Base-by-base conservation (phyloP, 2,329 filamentous ascomycete species). In the Sordariomycetes sp. region DNA sequence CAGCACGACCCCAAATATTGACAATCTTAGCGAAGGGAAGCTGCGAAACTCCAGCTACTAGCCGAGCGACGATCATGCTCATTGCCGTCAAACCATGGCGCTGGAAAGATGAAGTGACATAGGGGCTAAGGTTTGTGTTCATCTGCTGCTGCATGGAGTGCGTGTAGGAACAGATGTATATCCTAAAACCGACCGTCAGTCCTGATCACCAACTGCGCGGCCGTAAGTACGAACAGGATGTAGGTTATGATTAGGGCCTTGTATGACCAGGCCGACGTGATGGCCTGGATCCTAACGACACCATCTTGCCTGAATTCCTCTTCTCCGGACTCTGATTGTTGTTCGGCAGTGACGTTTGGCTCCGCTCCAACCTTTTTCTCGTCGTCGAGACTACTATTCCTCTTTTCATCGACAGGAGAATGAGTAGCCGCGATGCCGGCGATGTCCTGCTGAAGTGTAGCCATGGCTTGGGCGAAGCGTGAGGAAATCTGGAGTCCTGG, bases 71-170 rank as follows among this genome's bases (percentile, higher is more conserved):
- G 25, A 87, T 82, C 54, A 79, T 71, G 48, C 85, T 79, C 0
- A 82, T 85, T 2, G 82, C 80, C 17, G 87, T 74, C 34, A 87
- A 72, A 12, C 83, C 84, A 65, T 87, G 85, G 53, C 76, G 74
- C 50, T 73, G 72, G 64, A 87, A 87, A 2, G 79, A 75, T 59
- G 82, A 86, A 1, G 84, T 87, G 32, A 86, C 80, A 68, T 83
- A 87, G 39, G 81, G 77, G 17, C 77, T 76, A 53, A 87, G 70
- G 35, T 80, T 77, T 3, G 36, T 13, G 36, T 13, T 13, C 36
- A 39, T 39, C 36, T 39, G 36, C 36, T 39, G 36, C 36, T 54
- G 73, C 63, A 52, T 73, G 66, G 57, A 74, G 65, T 36, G 66
- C 65, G 15, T 65, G 61, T 15, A 72, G 61, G 36, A 74, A 64